Percentiles rank a stretch among this genome's conserved stretches.
phyloP scores from a whole-genome alignment of 1,284 basidiomycete species.

The Cutaneotrichosporon sp. region DNA sequence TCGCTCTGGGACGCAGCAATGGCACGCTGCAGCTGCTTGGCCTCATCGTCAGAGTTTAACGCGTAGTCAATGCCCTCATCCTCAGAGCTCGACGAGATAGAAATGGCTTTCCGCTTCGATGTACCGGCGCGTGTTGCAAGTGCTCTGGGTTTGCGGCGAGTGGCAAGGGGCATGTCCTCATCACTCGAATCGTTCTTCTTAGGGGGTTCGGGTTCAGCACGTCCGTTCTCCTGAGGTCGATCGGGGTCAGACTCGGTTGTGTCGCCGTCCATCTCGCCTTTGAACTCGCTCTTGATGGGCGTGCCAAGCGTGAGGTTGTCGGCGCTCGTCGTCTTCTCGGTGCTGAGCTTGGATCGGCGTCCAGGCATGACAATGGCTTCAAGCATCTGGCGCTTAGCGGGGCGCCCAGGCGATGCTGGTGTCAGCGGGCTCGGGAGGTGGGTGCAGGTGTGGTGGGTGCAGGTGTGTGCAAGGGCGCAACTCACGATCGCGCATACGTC shows the following conservation, averaged over 20 bases:
- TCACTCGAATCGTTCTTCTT: conserved; percentile 11
- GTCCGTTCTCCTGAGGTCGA: neutral
- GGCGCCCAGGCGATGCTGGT: conserved; percentile 2
- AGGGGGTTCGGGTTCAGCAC: too few relatives aligned
- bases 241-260: conserved; percentile 5
- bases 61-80: conserved; percentile 26
- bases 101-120: neutral
- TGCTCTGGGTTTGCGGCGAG: neutral
- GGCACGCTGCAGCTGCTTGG: conserved; percentile 27
- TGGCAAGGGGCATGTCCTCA: conserved; percentile 13
- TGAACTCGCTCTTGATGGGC: conserved; percentile 17
- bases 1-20: conserved; percentile 21
- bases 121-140: neutral
- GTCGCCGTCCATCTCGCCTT: conserved; percentile 5
- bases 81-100: neutral
- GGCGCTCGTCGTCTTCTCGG: conserved; percentile 40
- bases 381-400: conserved; percentile 26
- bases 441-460: too few relatives aligned
- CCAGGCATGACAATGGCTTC: conserved; percentile 33
- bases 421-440: neutral
- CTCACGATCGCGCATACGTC: conserved; percentile 12
- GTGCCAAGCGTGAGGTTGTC: conserved; percentile 45
- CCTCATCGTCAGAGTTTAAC: conserved; percentile 38
- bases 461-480: neutral
- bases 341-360: conserved; percentile 36